Conservation (phyloP, 2,329 filamentous ascomycete genomes). For the Passalora sequoiae region DNA sequence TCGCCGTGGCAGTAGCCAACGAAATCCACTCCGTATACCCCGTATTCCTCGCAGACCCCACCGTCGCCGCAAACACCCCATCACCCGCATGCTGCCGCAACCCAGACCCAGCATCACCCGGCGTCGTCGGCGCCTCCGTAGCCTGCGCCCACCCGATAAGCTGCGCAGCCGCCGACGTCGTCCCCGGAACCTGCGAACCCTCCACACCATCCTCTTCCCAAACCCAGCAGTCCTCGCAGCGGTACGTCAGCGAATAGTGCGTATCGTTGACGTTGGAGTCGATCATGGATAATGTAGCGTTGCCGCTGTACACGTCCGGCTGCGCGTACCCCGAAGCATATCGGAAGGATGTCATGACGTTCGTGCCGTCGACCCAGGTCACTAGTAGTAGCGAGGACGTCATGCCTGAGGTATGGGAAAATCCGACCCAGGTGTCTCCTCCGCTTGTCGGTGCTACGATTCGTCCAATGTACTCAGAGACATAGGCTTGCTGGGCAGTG, state of each 20-base stretch:
- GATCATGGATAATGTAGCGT: slow-evolving; percentile 58
- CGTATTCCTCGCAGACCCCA: slow-evolving; percentile 42
- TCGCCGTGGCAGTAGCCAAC: slow-evolving; percentile 33
- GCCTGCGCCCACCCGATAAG: slow-evolving; percentile 31
- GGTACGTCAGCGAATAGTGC: slow-evolving; percentile 60
- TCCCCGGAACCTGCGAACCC: slow-evolving; percentile 36
- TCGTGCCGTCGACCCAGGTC: slow-evolving; percentile 51
- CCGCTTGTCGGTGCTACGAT: slow-evolving; percentile 44
- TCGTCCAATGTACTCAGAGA: slow-evolving; percentile 56
- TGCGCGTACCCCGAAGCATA: slow-evolving; percentile 55
- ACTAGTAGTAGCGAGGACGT: slow-evolving; percentile 54
- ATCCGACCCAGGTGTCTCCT: slow-evolving; percentile 53
- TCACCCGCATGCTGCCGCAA: slow-evolving; percentile 54
- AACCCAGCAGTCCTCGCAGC: slow-evolving; percentile 50
- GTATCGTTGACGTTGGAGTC: slow-evolving; percentile 54
- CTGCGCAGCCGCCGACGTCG: slow-evolving; percentile 30
- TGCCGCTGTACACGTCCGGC: slow-evolving; percentile 56
- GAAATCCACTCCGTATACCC: slow-evolving; percentile 40
- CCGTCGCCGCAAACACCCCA: slow-evolving; percentile 49
- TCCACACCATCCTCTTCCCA: slow-evolving; percentile 42
- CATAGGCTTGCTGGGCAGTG: slow-evolving; percentile 37
- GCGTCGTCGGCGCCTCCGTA: slow-evolving; percentile 24
- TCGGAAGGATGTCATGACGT: slow-evolving; percentile 55
- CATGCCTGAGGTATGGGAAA: slow-evolving; percentile 56
- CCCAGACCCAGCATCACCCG: slow-evolving; percentile 38